phyloP scores from a whole-genome alignment of 2,329 filamentous ascomycete species.

The Keithomyces neogunnii region DNA sequence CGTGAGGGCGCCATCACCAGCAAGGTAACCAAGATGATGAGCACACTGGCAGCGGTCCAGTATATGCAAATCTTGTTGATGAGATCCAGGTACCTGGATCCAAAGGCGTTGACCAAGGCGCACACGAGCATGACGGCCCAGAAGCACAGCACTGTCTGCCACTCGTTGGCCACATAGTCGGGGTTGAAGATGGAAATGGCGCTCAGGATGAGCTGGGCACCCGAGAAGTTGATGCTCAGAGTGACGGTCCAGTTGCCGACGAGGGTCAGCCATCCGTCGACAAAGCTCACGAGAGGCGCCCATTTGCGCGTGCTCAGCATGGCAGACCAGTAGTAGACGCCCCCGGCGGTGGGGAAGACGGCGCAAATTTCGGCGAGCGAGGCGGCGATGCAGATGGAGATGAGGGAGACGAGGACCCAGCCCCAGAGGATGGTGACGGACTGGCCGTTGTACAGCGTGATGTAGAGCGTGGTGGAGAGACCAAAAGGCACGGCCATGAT shows the following conservation, averaged over 20 bases:
- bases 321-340: slow-evolving; percentile 68
- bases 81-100: slow-evolving; percentile 47
- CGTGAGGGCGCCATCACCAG: slow-evolving; percentile 57
- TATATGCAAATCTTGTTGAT: slow-evolving; percentile 65
- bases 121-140: slow-evolving; percentile 56
- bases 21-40: slow-evolving; percentile 61
- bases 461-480: slow-evolving; percentile 37
- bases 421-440: slow-evolving; percentile 70
- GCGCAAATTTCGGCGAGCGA: slow-evolving; percentile 67
- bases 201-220: slow-evolving; percentile 59
- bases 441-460: slow-evolving; percentile 61
- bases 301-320: slow-evolving; percentile 52
- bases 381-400: slow-evolving; percentile 63
- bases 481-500: slow-evolving; percentile 44
- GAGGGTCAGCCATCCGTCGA: slow-evolving; percentile 66
- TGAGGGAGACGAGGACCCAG: slow-evolving; percentile 51
- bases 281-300: slow-evolving; percentile 58
- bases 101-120: slow-evolving; percentile 60
- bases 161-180: slow-evolving; percentile 48
- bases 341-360: slow-evolving; percentile 53
- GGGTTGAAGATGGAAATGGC: slow-evolving; percentile 59
- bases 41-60: slow-evolving; percentile 63
- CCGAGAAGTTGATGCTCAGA: slow-evolving; percentile 63
- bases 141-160: slow-evolving; percentile 72
- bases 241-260: slow-evolving; percentile 65